Evolutionary conservation across 73 alveolate genomes (phyloP), one percentile per base, ranked within the genome.

Genomic region (Tetrahymena malaccensis): DNA sequence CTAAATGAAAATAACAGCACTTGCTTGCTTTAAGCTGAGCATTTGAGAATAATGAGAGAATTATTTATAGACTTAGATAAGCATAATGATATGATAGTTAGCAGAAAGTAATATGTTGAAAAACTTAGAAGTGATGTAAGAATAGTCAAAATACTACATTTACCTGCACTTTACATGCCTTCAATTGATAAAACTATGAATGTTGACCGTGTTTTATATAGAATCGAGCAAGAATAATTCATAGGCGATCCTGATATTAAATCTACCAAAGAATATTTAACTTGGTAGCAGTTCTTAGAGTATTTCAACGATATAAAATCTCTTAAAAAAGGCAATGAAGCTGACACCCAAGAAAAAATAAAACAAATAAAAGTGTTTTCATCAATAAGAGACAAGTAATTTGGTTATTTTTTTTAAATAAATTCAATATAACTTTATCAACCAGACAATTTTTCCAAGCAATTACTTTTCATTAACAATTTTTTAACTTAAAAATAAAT

Each of bases 221-320:
- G 94, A 43, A 43, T 95, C 38, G 97, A 95, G 19, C 21, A 70
- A 70, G 89, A 70, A 22, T 11, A 70, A 70, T 70, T 22, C 21
- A 70, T 70, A 1, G 89, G 89, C 4, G 89, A 70, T 70, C 89
- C 89, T 27, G 89, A 70, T 25, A 19, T 33, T 19, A 93, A 93
- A n/a, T 95, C 70, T 27, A 94, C 95, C 27, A 35, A 33, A 55
- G 97, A 95, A 50, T 89, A 50, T 22, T 85, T 95, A 16, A 85
- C 97, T 8, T 95, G 97, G 97, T 35, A 95, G 55, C 56, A 95
- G 38, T 95, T 95, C 43, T 43, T 95, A 58, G 97, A 95, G 93
- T 85, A 85, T 35, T 85, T 43, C 55, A 85, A 43, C 34, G 94
- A 43, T 25, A 85, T 38, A 12, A 85, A 38, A 34, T 38, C 55